Evolutionary conservation across 2,329 filamentous ascomycete species (phyloP).

Genomic region (Botrytis pseudocinerea): DNA sequence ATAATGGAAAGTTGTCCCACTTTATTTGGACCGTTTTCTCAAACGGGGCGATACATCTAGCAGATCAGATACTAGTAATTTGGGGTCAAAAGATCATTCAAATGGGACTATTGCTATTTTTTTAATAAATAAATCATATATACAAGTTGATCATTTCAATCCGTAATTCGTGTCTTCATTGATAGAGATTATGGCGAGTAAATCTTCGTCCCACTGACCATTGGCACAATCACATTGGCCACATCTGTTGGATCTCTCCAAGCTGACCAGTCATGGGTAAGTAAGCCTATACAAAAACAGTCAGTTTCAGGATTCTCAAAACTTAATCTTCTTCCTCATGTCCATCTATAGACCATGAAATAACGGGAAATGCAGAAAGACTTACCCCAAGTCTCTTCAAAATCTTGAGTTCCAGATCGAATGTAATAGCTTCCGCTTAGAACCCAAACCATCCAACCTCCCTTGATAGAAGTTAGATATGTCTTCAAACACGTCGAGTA

Average conservation of each 20-base stretch:
- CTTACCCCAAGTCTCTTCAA: slow-evolving; percentile 59
- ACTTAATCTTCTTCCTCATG: not conserved
- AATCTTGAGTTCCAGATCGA: slow-evolving; percentile 53
- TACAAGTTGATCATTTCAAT: not conserved
- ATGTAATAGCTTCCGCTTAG: slow-evolving; percentile 60
- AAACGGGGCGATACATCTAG: no score
- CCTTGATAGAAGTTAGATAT: slow-evolving; percentile 42
- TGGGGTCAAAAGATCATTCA: no score
- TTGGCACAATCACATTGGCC: not conserved
- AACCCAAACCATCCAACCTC: slow-evolving; percentile 62
- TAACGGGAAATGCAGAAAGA: slow-evolving; percentile 32
- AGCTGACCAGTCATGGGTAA: slow-evolving; percentile 19
- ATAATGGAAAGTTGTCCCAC: no score
- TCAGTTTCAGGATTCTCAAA: not conserved
- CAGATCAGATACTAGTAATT: no score
- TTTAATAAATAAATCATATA: no score
- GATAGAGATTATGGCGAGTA: slow-evolving; percentile 5
- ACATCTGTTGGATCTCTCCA: slow-evolving; percentile 19
- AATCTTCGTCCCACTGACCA: slow-evolving; percentile 21
- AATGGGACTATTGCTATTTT: not conserved
- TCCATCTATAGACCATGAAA: not conserved
- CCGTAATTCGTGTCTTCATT: not conserved
- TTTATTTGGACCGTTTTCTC: no score
- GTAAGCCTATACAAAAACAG: slow-evolving; percentile 3
- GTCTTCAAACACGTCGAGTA: slow-evolving; percentile 53